Evolutionary conservation across 768 basidiomycete genomes (phyloP).

Genomic region (Phylloporus sp.): DNA sequence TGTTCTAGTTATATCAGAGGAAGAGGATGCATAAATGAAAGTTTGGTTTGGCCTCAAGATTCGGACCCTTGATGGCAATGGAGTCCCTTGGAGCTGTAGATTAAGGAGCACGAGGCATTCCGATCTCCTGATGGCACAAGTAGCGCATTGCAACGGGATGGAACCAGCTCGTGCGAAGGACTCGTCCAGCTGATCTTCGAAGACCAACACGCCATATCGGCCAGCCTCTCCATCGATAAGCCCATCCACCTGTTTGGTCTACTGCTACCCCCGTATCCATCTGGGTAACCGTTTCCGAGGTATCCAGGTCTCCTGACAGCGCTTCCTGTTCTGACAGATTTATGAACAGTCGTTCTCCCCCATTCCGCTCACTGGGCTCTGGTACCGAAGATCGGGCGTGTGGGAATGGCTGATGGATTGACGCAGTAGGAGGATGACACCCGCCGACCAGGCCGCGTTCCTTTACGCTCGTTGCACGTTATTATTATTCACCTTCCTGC

Average conservation of each 20-base stretch:
- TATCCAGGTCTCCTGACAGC: background rate
- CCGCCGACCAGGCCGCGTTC: conserved; percentile 4
- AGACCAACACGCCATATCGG: conserved; percentile 1
- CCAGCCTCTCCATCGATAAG: conserved; percentile 19
- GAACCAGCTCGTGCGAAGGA: conserved; percentile 6
- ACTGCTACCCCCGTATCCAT: background rate
- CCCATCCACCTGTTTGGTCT: background rate
- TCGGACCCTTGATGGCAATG: conserved; percentile 5
- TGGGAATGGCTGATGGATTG: background rate
- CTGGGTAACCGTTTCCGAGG: background rate
- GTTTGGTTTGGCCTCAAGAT: background rate
- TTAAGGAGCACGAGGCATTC: conserved; percentile 17
- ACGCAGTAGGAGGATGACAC: background rate
- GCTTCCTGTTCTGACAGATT: background rate
- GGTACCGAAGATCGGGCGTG: conserved; percentile 2
- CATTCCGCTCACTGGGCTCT: background rate
- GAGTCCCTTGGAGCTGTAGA: conserved; percentile 1
- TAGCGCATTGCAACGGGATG: conserved; percentile 6
- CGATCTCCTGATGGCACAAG: conserved; percentile 11
- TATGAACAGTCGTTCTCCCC: conserved; percentile 1
- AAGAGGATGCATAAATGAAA: background rate
- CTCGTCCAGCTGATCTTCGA: conserved; percentile 24
- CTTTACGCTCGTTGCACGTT: too few relatives aligned
- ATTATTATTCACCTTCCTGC: background rate
- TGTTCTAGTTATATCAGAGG: conserved; percentile 11